These are phyloP conservation scores for Xylaria curta DNA, from an alignment of 495 filamentous ascomycete genomes.

Conservation along the genomic window DNA sequence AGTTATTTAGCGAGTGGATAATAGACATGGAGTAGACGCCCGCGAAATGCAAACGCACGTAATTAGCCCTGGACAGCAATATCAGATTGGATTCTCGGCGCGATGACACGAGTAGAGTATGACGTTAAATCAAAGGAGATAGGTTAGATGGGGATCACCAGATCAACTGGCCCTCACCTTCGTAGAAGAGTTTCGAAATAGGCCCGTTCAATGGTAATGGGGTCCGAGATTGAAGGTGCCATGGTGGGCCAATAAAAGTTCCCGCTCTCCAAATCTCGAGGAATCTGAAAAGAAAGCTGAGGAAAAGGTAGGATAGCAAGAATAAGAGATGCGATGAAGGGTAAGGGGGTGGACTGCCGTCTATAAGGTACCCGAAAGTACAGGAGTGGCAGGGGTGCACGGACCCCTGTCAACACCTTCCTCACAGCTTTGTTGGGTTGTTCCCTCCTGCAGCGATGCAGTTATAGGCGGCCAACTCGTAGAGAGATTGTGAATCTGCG, in stretches of 20 bases:
- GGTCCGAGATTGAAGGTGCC: slow-evolving; percentile 36
- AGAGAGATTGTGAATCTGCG: not conserved
- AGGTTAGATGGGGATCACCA: not conserved
- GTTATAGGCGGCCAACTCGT: not conserved
- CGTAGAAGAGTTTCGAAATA: slow-evolving; percentile 61
- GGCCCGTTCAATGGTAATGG: slow-evolving; percentile 58
- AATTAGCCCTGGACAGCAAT: slow-evolving; percentile 25
- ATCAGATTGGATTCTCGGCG: slow-evolving; percentile 2
- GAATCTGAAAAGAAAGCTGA: not conserved
- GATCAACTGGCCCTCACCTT: slow-evolving; percentile 48
- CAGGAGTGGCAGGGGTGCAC: slow-evolving; percentile 11
- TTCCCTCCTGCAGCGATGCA: slow-evolving; percentile 17
- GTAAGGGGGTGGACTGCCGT: slow-evolving; percentile 9
- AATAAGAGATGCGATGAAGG: slow-evolving; percentile 19
- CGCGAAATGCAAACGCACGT: slow-evolving; percentile 23
- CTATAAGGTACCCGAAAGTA: slow-evolving; percentile 9
- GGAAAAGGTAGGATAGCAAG: not conserved
- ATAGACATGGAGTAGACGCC: not conserved
- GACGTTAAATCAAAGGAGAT: not conserved
- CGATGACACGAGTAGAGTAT: not conserved
- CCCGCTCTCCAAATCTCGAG: not conserved
- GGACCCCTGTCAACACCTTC: slow-evolving; percentile 10
- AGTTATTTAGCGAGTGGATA: slow-evolving; percentile 10
- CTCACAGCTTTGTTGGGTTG: not conserved
- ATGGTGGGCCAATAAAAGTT: slow-evolving; percentile 3